Evolutionary conservation across 495 filamentous ascomycete genomes (phyloP).

Genomic region (Pseudoneurospora amorphoporcata): DNA sequence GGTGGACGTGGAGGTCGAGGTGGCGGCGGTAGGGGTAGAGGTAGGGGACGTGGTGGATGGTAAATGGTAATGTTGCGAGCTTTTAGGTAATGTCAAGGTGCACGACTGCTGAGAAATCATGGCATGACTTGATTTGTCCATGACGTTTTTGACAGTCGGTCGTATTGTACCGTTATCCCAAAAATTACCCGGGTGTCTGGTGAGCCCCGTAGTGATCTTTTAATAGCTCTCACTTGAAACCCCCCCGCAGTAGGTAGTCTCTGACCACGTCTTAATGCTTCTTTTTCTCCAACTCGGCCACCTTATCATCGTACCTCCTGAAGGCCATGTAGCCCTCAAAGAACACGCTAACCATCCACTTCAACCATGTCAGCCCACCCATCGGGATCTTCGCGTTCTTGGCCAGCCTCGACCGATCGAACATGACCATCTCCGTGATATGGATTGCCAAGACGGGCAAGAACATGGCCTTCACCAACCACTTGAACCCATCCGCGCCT

Average conservation of each 20-base stretch:
- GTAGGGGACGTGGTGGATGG: not conserved
- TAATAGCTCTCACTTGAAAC: not conserved
- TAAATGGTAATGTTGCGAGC: not conserved
- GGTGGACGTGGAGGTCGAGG: conserved; percentile 22
- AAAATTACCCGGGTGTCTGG: not conserved
- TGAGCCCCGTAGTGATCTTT: not conserved
- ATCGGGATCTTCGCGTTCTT: conserved; percentile 20
- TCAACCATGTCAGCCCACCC: conserved; percentile 23
- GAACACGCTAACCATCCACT: conserved; percentile 29
- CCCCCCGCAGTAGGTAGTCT: not conserved
- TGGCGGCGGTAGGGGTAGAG: conserved; percentile 10
- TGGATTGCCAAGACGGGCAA: conserved; percentile 27
- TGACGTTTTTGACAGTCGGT: not conserved
- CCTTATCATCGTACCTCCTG: conserved; percentile 29
- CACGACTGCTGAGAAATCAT: not conserved
- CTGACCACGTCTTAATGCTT: not conserved
- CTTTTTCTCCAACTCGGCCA: conserved; percentile 14
- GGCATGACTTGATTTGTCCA: not conserved
- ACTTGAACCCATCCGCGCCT: conserved; percentile 22
- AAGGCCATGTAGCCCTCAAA: conserved; percentile 31
- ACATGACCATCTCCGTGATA: conserved; percentile 25
- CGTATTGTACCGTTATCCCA: not conserved
- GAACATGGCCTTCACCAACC: conserved; percentile 30
- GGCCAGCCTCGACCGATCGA: conserved; percentile 21
- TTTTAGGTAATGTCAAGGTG: no score